Evolutionary conservation across 352 stramenopile genomes (phyloP).

Genomic region (Elongisporangium senticosum): DNA sequence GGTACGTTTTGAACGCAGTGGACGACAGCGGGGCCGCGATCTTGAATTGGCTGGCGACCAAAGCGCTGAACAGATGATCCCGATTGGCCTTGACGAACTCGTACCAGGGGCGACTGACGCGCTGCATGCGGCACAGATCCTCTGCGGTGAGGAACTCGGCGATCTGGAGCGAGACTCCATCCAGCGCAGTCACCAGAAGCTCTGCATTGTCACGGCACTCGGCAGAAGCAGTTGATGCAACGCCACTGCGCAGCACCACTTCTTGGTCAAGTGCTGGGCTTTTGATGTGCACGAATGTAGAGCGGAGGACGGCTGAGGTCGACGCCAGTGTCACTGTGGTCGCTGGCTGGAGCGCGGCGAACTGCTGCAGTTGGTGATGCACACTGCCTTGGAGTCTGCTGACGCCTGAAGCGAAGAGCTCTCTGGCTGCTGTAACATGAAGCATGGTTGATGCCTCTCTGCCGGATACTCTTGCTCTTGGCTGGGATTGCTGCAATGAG

Average conservation of each 20-base stretch:
- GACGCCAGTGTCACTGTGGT: neutral
- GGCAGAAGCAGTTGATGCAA: neutral
- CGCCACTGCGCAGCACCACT: neutral
- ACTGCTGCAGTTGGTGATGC: slow-evolving; percentile 6
- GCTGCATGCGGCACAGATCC: slow-evolving; percentile 32
- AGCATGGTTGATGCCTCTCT: neutral
- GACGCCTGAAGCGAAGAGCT: neutral
- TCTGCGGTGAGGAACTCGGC: slow-evolving; percentile 46
- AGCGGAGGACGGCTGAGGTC: slow-evolving; percentile 4
- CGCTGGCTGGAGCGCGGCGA: neutral
- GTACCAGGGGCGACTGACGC: slow-evolving; percentile 34
- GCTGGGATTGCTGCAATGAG: neutral
- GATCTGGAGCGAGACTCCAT: slow-evolving; percentile 47
- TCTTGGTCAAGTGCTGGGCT: neutral
- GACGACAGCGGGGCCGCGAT: slow-evolving; percentile 13
- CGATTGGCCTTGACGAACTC: slow-evolving; percentile 31
- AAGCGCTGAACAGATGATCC: slow-evolving; percentile 27
- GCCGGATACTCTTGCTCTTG: neutral
- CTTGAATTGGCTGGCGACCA: slow-evolving; percentile 20
- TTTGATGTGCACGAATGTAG: slow-evolving; percentile 4
- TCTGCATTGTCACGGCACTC: slow-evolving; percentile 8
- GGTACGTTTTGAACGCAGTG: slow-evolving; percentile 46
- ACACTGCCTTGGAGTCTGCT: slow-evolving; percentile 6
- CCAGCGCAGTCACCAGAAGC: slow-evolving; percentile 27
- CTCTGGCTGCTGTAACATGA: neutral